phyloP scores from a whole-genome alignment of 2,329 filamentous ascomycete species.

The Drechslerella dactyloides region DNA sequence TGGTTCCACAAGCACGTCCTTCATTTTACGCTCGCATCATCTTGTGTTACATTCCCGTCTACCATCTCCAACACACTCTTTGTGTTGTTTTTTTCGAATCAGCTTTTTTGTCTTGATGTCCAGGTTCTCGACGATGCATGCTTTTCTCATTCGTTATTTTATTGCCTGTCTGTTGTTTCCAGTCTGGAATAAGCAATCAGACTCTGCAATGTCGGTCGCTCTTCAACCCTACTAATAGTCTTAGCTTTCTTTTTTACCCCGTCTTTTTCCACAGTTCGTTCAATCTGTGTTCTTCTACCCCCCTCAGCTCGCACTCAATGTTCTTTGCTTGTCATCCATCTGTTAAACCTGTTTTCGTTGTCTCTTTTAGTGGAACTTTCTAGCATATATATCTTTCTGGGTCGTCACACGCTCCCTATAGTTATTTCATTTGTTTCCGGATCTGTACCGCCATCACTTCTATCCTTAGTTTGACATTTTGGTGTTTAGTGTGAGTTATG shows the following conservation, averaged over 20 bases:
- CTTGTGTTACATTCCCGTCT: too few species aligned
- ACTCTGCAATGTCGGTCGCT: conserved; percentile 2
- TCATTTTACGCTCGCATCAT: too few species aligned
- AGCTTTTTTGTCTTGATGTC: too few species aligned
- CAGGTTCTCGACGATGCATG: too few species aligned
- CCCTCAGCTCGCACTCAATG: conserved; percentile 9
- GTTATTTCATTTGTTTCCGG: conserved; percentile 40
- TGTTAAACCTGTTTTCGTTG: conserved; percentile 2
- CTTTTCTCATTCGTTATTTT: too few species aligned
- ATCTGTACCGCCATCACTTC: background rate
- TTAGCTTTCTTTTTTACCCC: conserved; percentile 4
- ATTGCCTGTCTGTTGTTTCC: too few species aligned
- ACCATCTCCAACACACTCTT: too few species aligned
- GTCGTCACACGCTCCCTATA: conserved; percentile 24
- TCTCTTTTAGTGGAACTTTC: conserved; percentile 3
- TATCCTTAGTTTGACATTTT: background rate
- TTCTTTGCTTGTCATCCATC: conserved; percentile 13
- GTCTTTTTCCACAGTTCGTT: conserved; percentile 28
- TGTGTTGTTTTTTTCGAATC: too few species aligned
- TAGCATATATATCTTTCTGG: background rate
- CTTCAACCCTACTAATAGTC: conserved; percentile 21
- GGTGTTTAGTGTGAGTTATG: background rate
- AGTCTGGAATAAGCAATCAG: too few species aligned
- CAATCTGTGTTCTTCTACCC: background rate
- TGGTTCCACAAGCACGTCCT: too few species aligned